Evolutionary conservation across 2,329 filamentous ascomycete genomes (phyloP).

Genomic region (Ophiobolus disseminans): DNA sequence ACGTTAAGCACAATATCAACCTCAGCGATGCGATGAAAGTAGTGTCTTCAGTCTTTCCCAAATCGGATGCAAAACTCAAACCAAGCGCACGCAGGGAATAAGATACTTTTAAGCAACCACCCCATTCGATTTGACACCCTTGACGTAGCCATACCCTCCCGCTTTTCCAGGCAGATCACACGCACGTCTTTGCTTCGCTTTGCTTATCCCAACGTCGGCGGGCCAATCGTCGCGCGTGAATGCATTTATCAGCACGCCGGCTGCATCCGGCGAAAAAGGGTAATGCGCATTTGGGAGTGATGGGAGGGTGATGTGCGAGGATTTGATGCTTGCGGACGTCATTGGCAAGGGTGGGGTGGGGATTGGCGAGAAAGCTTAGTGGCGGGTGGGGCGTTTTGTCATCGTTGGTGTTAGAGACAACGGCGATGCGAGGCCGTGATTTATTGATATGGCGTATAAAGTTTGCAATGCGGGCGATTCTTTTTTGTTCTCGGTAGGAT

Average conservation of each 20-base stretch:
- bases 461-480: too few relatives aligned
- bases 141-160: too few relatives aligned
- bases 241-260: slow-evolving; percentile 4
- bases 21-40: background rate
- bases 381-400: background rate
- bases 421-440: background rate
- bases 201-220: background rate
- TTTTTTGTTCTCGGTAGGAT: too few relatives aligned
- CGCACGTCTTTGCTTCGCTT: background rate
- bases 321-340: background rate
- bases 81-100: background rate
- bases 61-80: background rate
- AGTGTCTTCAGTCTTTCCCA: background rate
- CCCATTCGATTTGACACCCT: too few relatives aligned
- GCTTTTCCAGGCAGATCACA: too few relatives aligned
- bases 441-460: too few relatives aligned
- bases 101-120: background rate
- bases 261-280: slow-evolving; percentile 1
- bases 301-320: background rate
- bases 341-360: background rate
- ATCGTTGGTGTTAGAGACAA: background rate
- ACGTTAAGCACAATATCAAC: background rate
- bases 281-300: background rate
- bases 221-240: background rate
- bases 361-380: background rate